phyloP scores from a whole-genome alignment of 2,329 filamentous ascomycete species.

The Ploettnerulaceae sp. region DNA sequence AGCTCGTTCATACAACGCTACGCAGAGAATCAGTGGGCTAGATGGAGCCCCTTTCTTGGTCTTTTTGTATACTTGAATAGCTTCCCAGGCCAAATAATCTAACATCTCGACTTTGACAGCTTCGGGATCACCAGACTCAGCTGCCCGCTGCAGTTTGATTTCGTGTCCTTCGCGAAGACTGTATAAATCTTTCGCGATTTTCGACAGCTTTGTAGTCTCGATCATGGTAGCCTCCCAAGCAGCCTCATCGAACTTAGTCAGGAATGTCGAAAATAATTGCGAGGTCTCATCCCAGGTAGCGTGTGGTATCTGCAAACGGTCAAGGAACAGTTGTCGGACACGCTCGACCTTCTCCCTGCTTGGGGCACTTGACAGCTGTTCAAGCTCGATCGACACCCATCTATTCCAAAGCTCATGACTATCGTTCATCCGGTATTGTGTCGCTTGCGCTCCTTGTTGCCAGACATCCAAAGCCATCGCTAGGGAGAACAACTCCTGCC shows the following conservation, averaged over 20 bases:
- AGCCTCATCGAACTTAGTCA: conserved; percentile 65
- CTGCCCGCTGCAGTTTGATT: conserved; percentile 56
- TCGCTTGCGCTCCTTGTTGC: conserved; percentile 65
- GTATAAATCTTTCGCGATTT: conserved; percentile 59
- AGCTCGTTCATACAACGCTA: conserved; percentile 74
- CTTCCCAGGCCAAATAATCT: conserved; percentile 85
- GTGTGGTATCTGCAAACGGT: conserved; percentile 69
- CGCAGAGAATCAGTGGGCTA: conserved; percentile 47
- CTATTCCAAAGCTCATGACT: conserved; percentile 77
- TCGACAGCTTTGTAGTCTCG: conserved; percentile 57
- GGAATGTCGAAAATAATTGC: conserved; percentile 68
- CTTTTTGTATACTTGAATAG: conserved; percentile 54
- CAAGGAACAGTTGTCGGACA: conserved; percentile 64
- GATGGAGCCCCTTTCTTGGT: conserved; percentile 41
- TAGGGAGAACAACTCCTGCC: conserved; percentile 66
- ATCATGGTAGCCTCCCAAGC: conserved; percentile 73
- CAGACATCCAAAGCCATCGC: conserved; percentile 63
- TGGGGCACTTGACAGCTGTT: conserved; percentile 55
- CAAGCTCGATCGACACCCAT: conserved; percentile 67
- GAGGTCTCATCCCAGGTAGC: conserved; percentile 70
- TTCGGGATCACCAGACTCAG: conserved; percentile 50
- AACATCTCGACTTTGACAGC: conserved; percentile 48
- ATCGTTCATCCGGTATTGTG: conserved; percentile 69
- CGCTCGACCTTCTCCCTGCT: conserved; percentile 55
- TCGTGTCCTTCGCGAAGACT: conserved; percentile 64